Percentiles rank a stretch among this genome's conserved stretches.
Evolutionary conservation across 139 green algal species (phyloP).

Genomic region (Chlorella sp.): DNA sequence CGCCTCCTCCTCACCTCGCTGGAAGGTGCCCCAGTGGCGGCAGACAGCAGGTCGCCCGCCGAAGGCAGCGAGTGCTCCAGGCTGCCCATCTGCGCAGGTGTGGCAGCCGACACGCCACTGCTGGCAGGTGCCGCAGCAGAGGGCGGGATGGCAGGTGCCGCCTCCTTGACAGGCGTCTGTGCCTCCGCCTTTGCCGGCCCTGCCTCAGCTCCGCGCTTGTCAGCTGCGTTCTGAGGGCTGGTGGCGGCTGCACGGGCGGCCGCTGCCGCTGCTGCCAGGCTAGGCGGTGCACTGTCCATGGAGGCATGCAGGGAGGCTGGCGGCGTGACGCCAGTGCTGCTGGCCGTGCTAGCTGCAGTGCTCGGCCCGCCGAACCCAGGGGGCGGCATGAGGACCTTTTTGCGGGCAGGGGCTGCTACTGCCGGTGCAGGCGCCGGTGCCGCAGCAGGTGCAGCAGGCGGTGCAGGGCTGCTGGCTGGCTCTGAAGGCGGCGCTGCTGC

Average conservation of each 20-base stretch:
- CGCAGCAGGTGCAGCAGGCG: background rate
- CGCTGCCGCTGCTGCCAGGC: slow-evolving; percentile 10
- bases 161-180: background rate
- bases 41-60: slow-evolving; percentile 6
- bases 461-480: background rate
- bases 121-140: background rate
- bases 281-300: background rate
- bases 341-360: background rate
- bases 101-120: background rate
- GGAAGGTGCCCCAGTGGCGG: background rate
- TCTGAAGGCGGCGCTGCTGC: background rate
- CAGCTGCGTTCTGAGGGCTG: background rate
- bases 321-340: slow-evolving; percentile 17
- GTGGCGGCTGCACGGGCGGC: background rate
- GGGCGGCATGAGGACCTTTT: slow-evolving; percentile 6
- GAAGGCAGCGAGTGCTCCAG: background rate
- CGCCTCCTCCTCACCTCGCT: slow-evolving; percentile 6
- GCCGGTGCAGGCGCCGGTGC: background rate
- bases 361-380: slow-evolving; percentile 23
- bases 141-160: no score
- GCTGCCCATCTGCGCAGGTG: background rate
- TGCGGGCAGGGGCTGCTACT: background rate
- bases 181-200: background rate
- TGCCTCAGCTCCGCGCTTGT: background rate
- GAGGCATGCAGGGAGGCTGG: slow-evolving; percentile 4